Percentiles rank a stretch among this genome's conserved stretches.
These are phyloP conservation scores for Fusarium beomiforme DNA, from an alignment of 2,329 filamentous ascomycete species.

Conservation along the genomic window DNA sequence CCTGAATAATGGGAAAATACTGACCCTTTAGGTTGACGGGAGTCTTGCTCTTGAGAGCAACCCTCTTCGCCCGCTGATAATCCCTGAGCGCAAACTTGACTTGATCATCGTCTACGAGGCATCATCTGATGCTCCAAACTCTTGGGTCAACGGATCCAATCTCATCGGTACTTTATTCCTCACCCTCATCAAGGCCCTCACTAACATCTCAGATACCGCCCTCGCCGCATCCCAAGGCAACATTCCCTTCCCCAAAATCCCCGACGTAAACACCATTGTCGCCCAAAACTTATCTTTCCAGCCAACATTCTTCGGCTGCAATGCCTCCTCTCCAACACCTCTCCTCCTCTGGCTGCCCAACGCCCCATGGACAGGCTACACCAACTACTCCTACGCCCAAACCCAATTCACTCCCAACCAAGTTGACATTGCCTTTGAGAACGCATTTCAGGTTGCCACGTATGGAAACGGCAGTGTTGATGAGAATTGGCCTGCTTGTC, in stretches of 20 bases:
- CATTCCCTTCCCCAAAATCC: conserved; percentile 43
- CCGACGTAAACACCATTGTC: conserved; percentile 41
- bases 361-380: conserved; percentile 43
- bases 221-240: conserved; percentile 35
- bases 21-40: conserved; percentile 41
- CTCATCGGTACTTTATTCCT: conserved; percentile 30
- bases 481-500: conserved; percentile 76
- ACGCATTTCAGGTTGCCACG: conserved; percentile 83
- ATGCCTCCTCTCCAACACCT: conserved; percentile 30
- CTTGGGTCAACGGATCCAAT: conserved; percentile 44
- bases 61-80: conserved; percentile 43
- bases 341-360: conserved; percentile 46
- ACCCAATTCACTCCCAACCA: conserved; percentile 39
- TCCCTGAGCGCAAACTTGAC: conserved; percentile 41
- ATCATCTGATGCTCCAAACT: conserved; percentile 38
- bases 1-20: accelerated
- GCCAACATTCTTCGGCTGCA: conserved; percentile 45
- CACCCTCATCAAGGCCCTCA: accelerated
- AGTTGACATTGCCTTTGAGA: conserved; percentile 51
- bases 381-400: conserved; percentile 40
- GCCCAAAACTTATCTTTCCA: conserved; percentile 39
- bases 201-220: conserved; percentile 22
- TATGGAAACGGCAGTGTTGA: conserved; percentile 80
- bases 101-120: conserved; percentile 48
- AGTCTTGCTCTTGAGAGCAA: conserved; percentile 46